Percentiles rank a stretch among this genome's conserved stretches.
phyloP scores from a whole-genome alignment of 1,139 yeast genomes.

The Kodamaea anthophila region DNA sequence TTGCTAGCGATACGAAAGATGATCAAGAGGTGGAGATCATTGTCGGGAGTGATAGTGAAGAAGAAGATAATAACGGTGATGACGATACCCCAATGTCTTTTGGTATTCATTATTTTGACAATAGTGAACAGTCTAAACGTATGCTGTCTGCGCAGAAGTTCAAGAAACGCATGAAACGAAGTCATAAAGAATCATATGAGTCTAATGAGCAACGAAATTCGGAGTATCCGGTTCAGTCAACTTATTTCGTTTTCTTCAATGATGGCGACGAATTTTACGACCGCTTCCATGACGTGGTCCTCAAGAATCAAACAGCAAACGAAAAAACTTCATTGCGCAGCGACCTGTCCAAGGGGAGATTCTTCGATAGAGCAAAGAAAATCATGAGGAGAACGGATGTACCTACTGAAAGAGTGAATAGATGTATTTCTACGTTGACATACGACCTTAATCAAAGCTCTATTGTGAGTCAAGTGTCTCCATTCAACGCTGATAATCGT shows the following conservation, averaged over 20 bases:
- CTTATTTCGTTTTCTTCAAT: slow-evolving; percentile 61
- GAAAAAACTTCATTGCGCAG: slow-evolving; percentile 5
- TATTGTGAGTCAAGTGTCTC: slow-evolving; percentile 8
- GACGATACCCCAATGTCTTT: slow-evolving; percentile 19
- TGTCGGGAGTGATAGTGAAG: slow-evolving; percentile 10
- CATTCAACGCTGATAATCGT: slow-evolving; percentile 5
- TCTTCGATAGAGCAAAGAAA: slow-evolving; percentile 11
- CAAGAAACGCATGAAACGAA: slow-evolving; percentile 3
- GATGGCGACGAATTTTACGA: slow-evolving; percentile 24
- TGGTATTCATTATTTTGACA: slow-evolving; percentile 17
- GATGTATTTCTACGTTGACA: slow-evolving; percentile 15
- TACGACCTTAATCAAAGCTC: slow-evolving; percentile 4
- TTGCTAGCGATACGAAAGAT: slow-evolving; percentile 4
- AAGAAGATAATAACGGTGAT: slow-evolving; percentile 9
- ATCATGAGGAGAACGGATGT: slow-evolving; percentile 8
- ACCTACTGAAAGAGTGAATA: slow-evolving; percentile 1
- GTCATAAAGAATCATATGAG: neutral
- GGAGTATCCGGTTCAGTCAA: slow-evolving; percentile 30
- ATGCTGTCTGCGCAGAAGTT: slow-evolving; percentile 2
- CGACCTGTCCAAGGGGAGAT: slow-evolving; percentile 9
- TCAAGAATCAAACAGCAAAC: slow-evolving; percentile 8
- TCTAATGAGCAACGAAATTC: neutral
- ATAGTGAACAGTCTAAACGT: slow-evolving; percentile 4
- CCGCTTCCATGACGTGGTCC: slow-evolving; percentile 17
- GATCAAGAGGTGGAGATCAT: slow-evolving; percentile 9